Evolutionary conservation across 2,329 filamentous ascomycete species (phyloP).

Genomic region (Eutypa lata): DNA sequence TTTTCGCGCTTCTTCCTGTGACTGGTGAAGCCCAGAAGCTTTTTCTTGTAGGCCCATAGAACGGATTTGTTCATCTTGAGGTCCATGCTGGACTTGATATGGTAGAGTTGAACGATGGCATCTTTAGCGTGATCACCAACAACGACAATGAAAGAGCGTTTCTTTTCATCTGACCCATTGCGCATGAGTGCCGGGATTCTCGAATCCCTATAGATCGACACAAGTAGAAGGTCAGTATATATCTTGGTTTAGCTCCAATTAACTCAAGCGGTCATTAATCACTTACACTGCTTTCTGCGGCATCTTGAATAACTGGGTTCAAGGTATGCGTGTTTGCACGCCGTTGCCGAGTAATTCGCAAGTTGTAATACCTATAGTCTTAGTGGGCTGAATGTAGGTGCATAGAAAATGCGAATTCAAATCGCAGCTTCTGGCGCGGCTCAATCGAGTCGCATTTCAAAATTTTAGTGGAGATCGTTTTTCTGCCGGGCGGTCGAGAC

Average conservation of each 20-base stretch:
- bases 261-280: neutral
- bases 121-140: conserved; percentile 94
- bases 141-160: conserved; percentile 95
- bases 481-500: conserved; percentile 27
- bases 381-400: neutral
- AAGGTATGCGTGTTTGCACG: neutral
- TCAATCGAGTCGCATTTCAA: conserved; percentile 6
- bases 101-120: conserved; percentile 91
- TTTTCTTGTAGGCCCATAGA: conserved; percentile 98
- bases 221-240: neutral
- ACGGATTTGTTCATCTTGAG: conserved; percentile 95
- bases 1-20: conserved; percentile 97
- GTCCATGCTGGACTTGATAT: conserved; percentile 86
- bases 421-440: neutral
- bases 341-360: neutral
- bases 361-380: conserved; percentile 1
- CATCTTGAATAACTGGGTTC: conserved; percentile 15
- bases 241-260: neutral
- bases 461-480: conserved; percentile 23
- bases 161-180: conserved; percentile 93
- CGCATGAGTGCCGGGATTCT: conserved; percentile 87
- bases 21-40: conserved; percentile 88
- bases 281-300: conserved; percentile 27
- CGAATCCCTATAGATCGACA: conserved; percentile 61
- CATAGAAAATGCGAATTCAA: neutral